These are phyloP conservation scores for Rhizoclosmatium sp. DNA, from an alignment of 192 early-diverging fungal genomes.

Conservation along the genomic window DNA sequence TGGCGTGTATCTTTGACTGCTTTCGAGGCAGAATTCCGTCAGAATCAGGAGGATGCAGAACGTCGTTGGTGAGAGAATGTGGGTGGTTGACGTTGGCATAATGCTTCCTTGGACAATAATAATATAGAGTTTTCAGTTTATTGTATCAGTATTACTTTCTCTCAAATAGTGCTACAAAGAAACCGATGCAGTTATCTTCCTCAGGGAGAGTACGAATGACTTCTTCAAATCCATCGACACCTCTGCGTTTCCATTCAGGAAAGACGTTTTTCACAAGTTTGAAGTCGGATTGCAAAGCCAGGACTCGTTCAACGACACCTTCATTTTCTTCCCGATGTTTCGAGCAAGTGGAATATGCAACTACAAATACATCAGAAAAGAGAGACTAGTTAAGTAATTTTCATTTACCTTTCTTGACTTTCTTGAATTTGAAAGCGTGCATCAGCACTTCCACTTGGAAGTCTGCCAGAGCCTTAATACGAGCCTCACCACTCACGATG, in stretches of 20 bases:
- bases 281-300: constrained; percentile 66
- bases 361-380: constrained; percentile 18
- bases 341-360: constrained; percentile 98
- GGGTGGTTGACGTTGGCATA: not conserved
- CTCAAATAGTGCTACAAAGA: constrained; percentile 96
- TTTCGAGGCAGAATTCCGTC: constrained; percentile 13
- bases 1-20: not conserved
- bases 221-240: constrained; percentile 58
- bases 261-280: constrained; percentile 67
- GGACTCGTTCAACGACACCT: constrained; percentile 81
- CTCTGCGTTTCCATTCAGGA: constrained; percentile 83
- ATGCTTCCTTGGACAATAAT: not conserved
- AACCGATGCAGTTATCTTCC: constrained; percentile 89
- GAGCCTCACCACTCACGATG: constrained; percentile 50
- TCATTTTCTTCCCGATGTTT: constrained; percentile 94
- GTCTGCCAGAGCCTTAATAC: constrained; percentile 79
- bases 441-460: constrained; percentile 83
- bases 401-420: constrained; percentile 63
- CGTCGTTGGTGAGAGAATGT: not conserved
- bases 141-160: constrained; percentile 39
- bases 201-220: constrained; percentile 81
- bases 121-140: too few relatives aligned
- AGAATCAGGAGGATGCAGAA: constrained; percentile 9
- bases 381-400: not conserved
- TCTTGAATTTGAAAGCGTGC: constrained; percentile 83